Evolutionary conservation across 164 flowering plant genomes (phyloP).

Genomic region (Litsea cubeba): DNA sequence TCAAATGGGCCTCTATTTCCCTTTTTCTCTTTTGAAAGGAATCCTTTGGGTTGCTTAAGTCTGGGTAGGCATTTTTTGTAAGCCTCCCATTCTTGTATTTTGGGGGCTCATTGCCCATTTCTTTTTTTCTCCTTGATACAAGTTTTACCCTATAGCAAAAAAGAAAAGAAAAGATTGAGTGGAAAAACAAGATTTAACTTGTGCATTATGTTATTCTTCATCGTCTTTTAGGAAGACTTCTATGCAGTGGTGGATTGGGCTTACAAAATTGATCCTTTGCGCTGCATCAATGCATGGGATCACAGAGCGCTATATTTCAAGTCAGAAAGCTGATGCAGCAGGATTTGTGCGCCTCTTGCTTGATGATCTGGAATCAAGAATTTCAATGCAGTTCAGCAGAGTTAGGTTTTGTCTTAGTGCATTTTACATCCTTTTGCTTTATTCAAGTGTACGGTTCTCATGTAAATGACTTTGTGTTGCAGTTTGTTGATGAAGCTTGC

Average conservation of each 20-base stretch:
- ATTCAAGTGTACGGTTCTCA: not conserved
- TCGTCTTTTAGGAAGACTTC: constrained; percentile 72
- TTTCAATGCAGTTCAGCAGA: constrained; percentile 73
- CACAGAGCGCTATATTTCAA: constrained; percentile 89
- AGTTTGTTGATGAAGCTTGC: constrained; percentile 99
- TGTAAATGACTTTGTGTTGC: constrained; percentile 13
- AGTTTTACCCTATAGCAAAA: too few relatives aligned
- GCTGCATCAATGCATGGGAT: constrained; percentile 99
- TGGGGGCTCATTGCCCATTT: too few relatives aligned
- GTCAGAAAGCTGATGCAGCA: constrained; percentile 99
- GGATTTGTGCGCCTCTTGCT: constrained; percentile 96
- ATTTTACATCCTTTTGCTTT: constrained; percentile 2
- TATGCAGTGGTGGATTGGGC: constrained; percentile 99
- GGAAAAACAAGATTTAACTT: too few relatives aligned
- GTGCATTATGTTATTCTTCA: not conserved
- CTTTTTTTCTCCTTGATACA: too few relatives aligned
- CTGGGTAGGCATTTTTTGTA: too few relatives aligned
- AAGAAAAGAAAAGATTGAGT: too few relatives aligned
- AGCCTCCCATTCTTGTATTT: too few relatives aligned
- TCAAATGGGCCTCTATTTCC: too few relatives aligned
- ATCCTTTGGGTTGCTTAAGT: too few relatives aligned
- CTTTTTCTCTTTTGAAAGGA: too few relatives aligned
- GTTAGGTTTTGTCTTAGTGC: constrained; percentile 28
- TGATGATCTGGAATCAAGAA: constrained; percentile 86
- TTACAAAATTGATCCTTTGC: constrained; percentile 92